Evolutionary conservation across 805 yeast species (phyloP).

Genomic region (Yamadazyma laniorum): DNA sequence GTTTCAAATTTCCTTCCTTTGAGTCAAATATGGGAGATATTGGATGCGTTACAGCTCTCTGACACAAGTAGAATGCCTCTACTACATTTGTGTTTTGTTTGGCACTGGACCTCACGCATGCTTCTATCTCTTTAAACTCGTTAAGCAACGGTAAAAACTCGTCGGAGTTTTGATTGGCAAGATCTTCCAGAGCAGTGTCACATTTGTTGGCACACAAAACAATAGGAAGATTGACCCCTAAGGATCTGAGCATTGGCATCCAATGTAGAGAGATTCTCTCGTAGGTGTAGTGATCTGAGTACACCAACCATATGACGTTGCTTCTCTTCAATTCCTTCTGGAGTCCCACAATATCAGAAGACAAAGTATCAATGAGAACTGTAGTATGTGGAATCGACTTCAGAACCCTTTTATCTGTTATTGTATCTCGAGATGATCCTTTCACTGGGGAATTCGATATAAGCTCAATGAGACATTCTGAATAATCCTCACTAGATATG

Average conservation of each 20-base stretch:
- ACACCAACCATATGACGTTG: slow-evolving; percentile 92
- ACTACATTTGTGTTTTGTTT: slow-evolving; percentile 79
- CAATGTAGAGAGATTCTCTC: slow-evolving; percentile 90
- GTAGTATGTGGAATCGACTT: slow-evolving; percentile 48
- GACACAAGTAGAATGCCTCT: slow-evolving; percentile 91
- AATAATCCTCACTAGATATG: slow-evolving; percentile 65
- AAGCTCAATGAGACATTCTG: slow-evolving; percentile 35
- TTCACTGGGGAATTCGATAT: slow-evolving; percentile 15
- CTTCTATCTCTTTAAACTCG: slow-evolving; percentile 92
- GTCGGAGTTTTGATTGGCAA: slow-evolving; percentile 51
- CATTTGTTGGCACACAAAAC: slow-evolving; percentile 84
- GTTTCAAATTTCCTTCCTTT: slow-evolving; percentile 80
- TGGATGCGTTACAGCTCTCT: slow-evolving; percentile 89
- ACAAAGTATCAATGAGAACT: slow-evolving; percentile 74
- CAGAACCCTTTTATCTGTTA: slow-evolving; percentile 21
- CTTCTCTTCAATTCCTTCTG: slow-evolving; percentile 78
- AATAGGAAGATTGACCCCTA: slow-evolving; percentile 94
- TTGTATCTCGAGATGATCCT: slow-evolving; percentile 1
- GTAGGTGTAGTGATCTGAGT: slow-evolving; percentile 90
- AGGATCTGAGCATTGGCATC: slow-evolving; percentile 89
- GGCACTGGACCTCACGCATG: slow-evolving; percentile 87
- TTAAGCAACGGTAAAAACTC: slow-evolving; percentile 83
- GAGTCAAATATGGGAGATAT: slow-evolving; percentile 90
- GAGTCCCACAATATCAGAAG: slow-evolving; percentile 58
- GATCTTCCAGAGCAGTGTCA: slow-evolving; percentile 43